Percentiles rank a stretch among this genome's conserved stretches.
Conservation (phyloP, 805 yeast genomes). For the Cyberlindnera xylosilytica region DNA sequence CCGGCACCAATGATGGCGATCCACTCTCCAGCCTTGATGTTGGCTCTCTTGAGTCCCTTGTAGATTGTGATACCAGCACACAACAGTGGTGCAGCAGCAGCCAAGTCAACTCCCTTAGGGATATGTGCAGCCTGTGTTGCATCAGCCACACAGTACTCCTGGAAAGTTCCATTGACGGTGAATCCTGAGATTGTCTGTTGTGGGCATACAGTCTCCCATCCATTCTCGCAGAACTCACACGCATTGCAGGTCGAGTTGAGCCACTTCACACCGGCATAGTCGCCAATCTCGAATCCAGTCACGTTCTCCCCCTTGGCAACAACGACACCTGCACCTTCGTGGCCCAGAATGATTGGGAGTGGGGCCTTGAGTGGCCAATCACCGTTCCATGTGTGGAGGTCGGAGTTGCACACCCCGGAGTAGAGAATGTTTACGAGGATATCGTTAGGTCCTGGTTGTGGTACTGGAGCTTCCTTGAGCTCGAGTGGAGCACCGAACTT, state of each 20-base stretch:
- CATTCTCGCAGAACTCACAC: conserved; percentile 51
- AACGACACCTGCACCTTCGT: conserved; percentile 62
- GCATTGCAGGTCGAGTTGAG: conserved; percentile 54
- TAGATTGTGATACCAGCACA: conserved; percentile 89
- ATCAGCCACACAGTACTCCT: conserved; percentile 80
- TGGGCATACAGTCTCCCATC: conserved; percentile 61
- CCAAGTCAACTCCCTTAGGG: conserved; percentile 66
- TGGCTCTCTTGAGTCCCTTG: conserved; percentile 78
- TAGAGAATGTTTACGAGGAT: conserved; percentile 51
- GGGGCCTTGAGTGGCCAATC: conserved; percentile 55
- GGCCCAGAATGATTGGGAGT: conserved; percentile 57
- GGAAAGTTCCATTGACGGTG: conserved; percentile 83
- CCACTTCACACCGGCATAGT: conserved; percentile 59
- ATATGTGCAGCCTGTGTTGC: conserved; percentile 77
- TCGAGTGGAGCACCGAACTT: conserved; percentile 42
- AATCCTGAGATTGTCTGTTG: conserved; percentile 69
- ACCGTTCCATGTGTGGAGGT: conserved; percentile 60
- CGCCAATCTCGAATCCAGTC: conserved; percentile 52
- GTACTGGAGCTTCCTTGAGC: conserved; percentile 50
- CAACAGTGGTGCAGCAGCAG: conserved; percentile 68
- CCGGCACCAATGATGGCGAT: conserved; percentile 70
- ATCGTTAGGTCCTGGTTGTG: conserved; percentile 51
- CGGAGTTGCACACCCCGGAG: conserved; percentile 63
- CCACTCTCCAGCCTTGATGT: conserved; percentile 62
- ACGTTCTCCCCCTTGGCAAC: conserved; percentile 53